Conservation (phyloP, 2,329 filamentous ascomycete genomes). For the Teratosphaeria nubilosa region DNA sequence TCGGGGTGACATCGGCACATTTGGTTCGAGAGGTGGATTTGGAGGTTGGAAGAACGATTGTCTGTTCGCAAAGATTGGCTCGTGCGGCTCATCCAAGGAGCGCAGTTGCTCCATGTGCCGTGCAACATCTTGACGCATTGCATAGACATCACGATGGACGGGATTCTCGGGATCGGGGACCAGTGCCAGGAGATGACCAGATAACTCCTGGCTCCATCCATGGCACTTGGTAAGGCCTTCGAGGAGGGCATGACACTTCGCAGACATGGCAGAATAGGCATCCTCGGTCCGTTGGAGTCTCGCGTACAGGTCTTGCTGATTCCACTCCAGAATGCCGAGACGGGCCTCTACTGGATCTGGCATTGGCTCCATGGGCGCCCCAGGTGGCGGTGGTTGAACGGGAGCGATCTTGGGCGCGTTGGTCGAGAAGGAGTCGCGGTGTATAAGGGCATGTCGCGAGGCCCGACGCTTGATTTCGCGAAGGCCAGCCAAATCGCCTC, state of each 20-base stretch:
- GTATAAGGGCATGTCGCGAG: slow-evolving; percentile 83
- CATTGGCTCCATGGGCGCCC: slow-evolving; percentile 47
- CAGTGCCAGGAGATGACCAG: slow-evolving; percentile 61
- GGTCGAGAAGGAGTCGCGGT: slow-evolving; percentile 72
- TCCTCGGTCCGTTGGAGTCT: slow-evolving; percentile 78
- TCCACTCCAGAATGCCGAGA: slow-evolving; percentile 67
- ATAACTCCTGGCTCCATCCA: slow-evolving; percentile 77
- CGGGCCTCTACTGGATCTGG: slow-evolving; percentile 69
- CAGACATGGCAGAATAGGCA: slow-evolving; percentile 63
- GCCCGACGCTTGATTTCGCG: slow-evolving; percentile 93
- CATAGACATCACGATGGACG: slow-evolving; percentile 61
- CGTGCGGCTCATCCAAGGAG: slow-evolving; percentile 51
- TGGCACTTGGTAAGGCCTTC: slow-evolving; percentile 69
- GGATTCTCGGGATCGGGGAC: slow-evolving; percentile 66
- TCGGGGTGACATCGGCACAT: slow-evolving; percentile 66
- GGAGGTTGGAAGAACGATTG: slow-evolving; percentile 32
- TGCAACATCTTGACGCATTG: slow-evolving; percentile 53
- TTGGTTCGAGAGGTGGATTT: slow-evolving; percentile 14
- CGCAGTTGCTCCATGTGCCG: slow-evolving; percentile 51
- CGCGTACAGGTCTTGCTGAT: slow-evolving; percentile 66
- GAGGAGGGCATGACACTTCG: slow-evolving; percentile 71
- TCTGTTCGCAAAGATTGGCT: slow-evolving; percentile 35
- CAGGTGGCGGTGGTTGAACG: slow-evolving; percentile 71
- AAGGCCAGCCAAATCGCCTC: slow-evolving; percentile 80
- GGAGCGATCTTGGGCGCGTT: slow-evolving; percentile 58